Evolutionary conservation across 2,329 filamentous ascomycete genomes (phyloP).

Genomic region (Shiraia bambusicola): DNA sequence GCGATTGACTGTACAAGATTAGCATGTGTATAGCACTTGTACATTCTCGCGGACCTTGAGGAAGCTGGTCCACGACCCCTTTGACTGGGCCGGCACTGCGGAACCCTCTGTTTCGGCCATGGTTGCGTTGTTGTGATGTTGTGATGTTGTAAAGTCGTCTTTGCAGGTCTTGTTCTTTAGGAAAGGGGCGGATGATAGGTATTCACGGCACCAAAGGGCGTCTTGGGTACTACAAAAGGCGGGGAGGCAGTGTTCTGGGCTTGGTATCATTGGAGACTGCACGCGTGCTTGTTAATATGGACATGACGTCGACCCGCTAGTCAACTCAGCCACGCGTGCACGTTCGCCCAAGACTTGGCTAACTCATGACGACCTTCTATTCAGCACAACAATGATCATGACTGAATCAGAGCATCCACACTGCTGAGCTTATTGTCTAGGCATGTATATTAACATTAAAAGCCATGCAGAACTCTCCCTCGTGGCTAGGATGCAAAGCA

Average conservation of each 20-base stretch:
- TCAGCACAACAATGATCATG: background rate
- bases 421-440: too few species aligned
- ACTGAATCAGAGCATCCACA: background rate
- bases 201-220: background rate
- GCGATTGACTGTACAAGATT: slow-evolving; percentile 49
- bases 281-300: slow-evolving; percentile 12
- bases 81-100: slow-evolving; percentile 49
- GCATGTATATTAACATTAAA: background rate
- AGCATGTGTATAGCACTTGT: slow-evolving; percentile 4
- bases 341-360: slow-evolving; percentile 6
- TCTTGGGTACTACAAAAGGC: slow-evolving; percentile 1
- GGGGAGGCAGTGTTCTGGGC: slow-evolving; percentile 5
- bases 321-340: slow-evolving; percentile 4
- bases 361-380: slow-evolving; percentile 8
- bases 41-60: slow-evolving; percentile 45
- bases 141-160: background rate
- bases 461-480: background rate
- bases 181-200: background rate
- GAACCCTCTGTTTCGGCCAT: slow-evolving; percentile 46
- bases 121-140: slow-evolving; percentile 6
- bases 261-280: slow-evolving; percentile 17
- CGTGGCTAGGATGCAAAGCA: background rate
- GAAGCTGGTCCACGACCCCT: slow-evolving; percentile 53
- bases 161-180: slow-evolving; percentile 5
- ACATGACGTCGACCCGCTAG: slow-evolving; percentile 22